These are phyloP conservation scores for Acacia concinna DNA, from an alignment of 331 rosid genomes.

Conservation along the genomic window DNA sequence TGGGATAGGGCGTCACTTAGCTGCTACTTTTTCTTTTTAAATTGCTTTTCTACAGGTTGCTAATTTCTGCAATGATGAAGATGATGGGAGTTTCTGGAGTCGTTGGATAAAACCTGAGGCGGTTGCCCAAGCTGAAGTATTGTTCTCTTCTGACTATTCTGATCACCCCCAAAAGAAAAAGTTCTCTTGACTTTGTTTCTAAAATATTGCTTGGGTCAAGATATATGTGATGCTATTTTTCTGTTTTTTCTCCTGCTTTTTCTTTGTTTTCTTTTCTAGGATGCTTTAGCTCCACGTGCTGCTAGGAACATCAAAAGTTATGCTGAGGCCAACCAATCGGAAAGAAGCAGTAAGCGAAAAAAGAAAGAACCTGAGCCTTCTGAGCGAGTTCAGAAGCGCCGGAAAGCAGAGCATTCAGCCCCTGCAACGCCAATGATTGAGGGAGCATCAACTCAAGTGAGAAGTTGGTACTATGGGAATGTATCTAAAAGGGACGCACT, in stretches of 20 bases:
- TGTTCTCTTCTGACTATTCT: slow-evolving; percentile 31
- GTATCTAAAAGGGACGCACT: slow-evolving; percentile 84
- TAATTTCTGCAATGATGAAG: slow-evolving; percentile 83
- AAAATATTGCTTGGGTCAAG: not conserved
- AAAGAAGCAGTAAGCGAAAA: slow-evolving; percentile 80
- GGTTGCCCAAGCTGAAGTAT: slow-evolving; percentile 81
- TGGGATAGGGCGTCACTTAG: slow-evolving; percentile 3
- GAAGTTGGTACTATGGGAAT: slow-evolving; percentile 92
- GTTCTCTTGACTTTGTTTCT: slow-evolving; percentile 9
- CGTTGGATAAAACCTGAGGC: slow-evolving; percentile 98
- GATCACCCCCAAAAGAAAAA: not conserved
- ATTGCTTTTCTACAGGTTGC: slow-evolving; percentile 71
- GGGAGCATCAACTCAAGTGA: slow-evolving; percentile 89
- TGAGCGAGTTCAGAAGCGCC: slow-evolving; percentile 78
- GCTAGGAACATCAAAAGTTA: slow-evolving; percentile 90
- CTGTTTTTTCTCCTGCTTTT: not conserved
- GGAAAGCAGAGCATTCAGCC: slow-evolving; percentile 67
- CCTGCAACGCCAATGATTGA: slow-evolving; percentile 82
- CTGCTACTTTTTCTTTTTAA: not conserved
- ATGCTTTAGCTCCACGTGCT: slow-evolving; percentile 91
- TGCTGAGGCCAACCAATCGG: slow-evolving; percentile 79
- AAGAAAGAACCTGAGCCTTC: slow-evolving; percentile 83
- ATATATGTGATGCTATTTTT: not conserved
- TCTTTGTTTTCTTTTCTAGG: slow-evolving; percentile 49
- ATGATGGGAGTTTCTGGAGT: slow-evolving; percentile 99